These are phyloP conservation scores for Microcyclospora tardicrescens DNA, from an alignment of 2,329 filamentous ascomycete species.

Conservation along the genomic window DNA sequence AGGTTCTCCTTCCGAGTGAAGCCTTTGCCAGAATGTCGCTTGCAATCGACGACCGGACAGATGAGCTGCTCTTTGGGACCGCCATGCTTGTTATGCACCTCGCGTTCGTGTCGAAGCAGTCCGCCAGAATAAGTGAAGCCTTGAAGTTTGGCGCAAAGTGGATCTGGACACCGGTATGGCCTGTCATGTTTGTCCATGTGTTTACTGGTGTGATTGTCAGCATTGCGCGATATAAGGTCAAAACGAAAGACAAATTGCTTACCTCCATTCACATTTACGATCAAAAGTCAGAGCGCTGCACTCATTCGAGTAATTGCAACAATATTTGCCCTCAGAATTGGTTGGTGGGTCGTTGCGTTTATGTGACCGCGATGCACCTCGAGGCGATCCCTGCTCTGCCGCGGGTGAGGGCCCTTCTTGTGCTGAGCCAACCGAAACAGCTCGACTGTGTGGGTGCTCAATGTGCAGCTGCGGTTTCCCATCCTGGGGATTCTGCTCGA, in stretches of 20 bases:
- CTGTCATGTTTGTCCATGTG: constrained; percentile 98
- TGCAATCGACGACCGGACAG: constrained; percentile 78
- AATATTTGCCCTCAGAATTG: constrained; percentile 61
- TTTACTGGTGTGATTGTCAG: constrained; percentile 47
- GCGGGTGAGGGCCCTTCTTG: not conserved
- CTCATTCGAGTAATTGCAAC: constrained; percentile 53
- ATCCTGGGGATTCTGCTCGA: not conserved
- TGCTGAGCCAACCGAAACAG: constrained; percentile 1
- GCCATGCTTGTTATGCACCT: constrained; percentile 83
- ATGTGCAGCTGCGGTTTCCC: too few species aligned
- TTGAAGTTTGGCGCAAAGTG: constrained; percentile 79
- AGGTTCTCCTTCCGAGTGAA: constrained; percentile 92
- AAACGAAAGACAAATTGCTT: constrained; percentile 33
- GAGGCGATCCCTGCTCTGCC: constrained; percentile 7
- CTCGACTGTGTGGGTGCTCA: constrained; percentile 1
- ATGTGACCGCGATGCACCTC: constrained; percentile 15
- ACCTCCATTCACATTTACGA: constrained; percentile 91
- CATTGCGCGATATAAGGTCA: constrained; percentile 1
- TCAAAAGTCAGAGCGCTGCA: constrained; percentile 61
- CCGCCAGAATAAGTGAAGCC: constrained; percentile 94
- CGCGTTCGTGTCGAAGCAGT: constrained; percentile 75
- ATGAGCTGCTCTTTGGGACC: constrained; percentile 77
- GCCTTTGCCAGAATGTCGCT: constrained; percentile 73
- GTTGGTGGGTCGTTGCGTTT: constrained; percentile 39
- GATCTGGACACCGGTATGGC: constrained; percentile 72